Percentiles rank a stretch among this genome's conserved stretches.
phyloP scores from a whole-genome alignment of 306 rosid species.

The Quercus glauca region DNA sequence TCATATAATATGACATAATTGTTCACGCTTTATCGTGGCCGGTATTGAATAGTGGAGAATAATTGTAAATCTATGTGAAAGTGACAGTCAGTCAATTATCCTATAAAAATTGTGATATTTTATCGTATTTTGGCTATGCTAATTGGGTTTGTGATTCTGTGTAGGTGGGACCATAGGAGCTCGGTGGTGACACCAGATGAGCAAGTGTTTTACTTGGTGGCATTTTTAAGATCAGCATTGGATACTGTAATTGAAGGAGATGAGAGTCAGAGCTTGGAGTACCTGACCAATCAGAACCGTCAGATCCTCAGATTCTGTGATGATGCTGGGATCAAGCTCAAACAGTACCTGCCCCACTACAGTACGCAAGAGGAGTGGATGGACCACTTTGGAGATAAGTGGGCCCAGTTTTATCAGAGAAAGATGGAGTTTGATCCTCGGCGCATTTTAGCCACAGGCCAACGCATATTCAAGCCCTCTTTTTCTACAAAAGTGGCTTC shows the following conservation, averaged over 20 bases:
- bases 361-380: conserved; percentile 64
- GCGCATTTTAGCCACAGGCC: conserved; percentile 82
- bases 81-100: too few relatives aligned
- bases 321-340: conserved; percentile 56
- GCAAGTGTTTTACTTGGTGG: conserved; percentile 89
- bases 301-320: conserved; percentile 68
- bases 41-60: too few relatives aligned
- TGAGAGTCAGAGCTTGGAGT: conserved; percentile 49
- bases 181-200: conserved; percentile 85
- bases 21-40: too few relatives aligned
- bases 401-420: conserved; percentile 57
- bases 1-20: too few relatives aligned
- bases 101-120: too few relatives aligned
- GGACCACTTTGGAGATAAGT: conserved; percentile 90
- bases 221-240: conserved; percentile 79
- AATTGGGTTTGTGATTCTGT: neutral
- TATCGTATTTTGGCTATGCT: neutral
- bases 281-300: conserved; percentile 71
- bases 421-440: conserved; percentile 82
- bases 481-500: neutral
- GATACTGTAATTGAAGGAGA: conserved; percentile 35
- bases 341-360: conserved; percentile 94
- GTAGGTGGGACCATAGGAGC: conserved; percentile 85
- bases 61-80: too few relatives aligned
- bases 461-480: conserved; percentile 59